These are phyloP conservation scores for Tephrocybe sp. DNA, from an alignment of 768 basidiomycete genomes.

Conservation along the genomic window DNA sequence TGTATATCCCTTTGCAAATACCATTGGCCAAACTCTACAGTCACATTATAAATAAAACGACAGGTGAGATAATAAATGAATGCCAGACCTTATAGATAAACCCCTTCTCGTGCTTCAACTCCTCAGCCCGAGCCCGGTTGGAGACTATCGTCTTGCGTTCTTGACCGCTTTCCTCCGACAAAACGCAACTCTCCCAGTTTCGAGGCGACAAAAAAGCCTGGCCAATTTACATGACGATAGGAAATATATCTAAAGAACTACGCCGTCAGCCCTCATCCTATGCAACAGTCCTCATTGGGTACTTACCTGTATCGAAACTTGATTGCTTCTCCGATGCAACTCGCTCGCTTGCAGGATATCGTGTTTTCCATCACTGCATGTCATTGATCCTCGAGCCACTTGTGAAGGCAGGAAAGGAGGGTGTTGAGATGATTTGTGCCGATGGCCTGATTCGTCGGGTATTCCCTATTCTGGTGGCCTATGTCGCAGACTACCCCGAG, in stretches of 20 bases:
- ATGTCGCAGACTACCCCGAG: conserved; percentile 22
- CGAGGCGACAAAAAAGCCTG: conserved; percentile 4
- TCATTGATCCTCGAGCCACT: conserved; percentile 25
- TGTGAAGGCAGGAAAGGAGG: conserved; percentile 22
- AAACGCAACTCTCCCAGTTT: conserved; percentile 30
- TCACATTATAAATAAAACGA: no score
- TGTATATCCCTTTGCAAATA: conserved; percentile 19
- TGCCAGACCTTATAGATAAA: conserved; percentile 18
- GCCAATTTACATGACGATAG: no score
- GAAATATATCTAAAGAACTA: no score
- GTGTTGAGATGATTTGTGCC: conserved; percentile 28
- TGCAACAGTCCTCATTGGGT: conserved; percentile 31
- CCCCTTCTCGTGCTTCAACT: conserved; percentile 15
- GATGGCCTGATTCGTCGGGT: conserved; percentile 26
- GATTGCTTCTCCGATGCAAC: conserved; percentile 2
- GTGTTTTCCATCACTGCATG: conserved; percentile 14
- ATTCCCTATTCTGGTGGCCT: conserved; percentile 14
- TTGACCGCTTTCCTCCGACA: conserved; percentile 37
- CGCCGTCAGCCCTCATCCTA: no score
- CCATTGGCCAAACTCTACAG: not conserved
- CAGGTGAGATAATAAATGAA: not conserved
- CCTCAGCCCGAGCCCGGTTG: no score
- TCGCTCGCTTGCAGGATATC: conserved; percentile 3
- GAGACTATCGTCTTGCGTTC: no score
- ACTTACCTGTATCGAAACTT: conserved; percentile 34